Conservation (phyloP, 2,329 filamentous ascomycete genomes). For the Blastomyces gilchristii region DNA sequence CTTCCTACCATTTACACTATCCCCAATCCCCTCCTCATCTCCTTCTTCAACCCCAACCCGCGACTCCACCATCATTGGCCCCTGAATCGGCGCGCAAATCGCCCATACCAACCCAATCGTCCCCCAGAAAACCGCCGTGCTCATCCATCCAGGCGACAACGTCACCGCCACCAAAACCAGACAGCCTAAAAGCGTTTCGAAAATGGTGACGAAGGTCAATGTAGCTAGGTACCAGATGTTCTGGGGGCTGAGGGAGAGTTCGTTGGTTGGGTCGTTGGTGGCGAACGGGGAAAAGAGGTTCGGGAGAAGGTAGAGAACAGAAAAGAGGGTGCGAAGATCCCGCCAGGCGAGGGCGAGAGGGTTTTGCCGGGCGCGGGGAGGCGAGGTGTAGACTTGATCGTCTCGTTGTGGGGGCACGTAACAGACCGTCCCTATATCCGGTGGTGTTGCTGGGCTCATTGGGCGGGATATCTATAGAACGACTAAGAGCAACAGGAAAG, state of each 20-base stretch:
- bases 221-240: conserved; percentile 11
- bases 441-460: background rate
- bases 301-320: conserved; percentile 11
- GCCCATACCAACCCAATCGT: conserved; percentile 8
- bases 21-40: background rate
- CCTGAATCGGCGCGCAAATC: conserved; percentile 12
- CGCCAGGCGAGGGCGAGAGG: conserved; percentile 10
- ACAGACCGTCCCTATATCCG: background rate
- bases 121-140: conserved; percentile 5
- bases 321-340: conserved; percentile 12
- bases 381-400: conserved; percentile 9
- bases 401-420: conserved; percentile 15
- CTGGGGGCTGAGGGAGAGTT: conserved; percentile 9
- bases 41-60: background rate
- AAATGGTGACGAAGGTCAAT: conserved; percentile 8
- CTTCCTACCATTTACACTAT: background rate
- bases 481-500: background rate
- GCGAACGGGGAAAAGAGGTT: conserved; percentile 11
- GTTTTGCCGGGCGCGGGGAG: conserved; percentile 13
- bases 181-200: conserved; percentile 10
- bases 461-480: background rate
- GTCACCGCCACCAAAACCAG: background rate
- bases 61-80: conserved; percentile 8
- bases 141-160: conserved; percentile 13
- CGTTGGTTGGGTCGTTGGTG: conserved; percentile 9